Evolutionary conservation across 2,329 filamentous ascomycete genomes (phyloP), one percentile per base, ranked within the genome.

Genomic region (Trichoderma endophyticum): DNA sequence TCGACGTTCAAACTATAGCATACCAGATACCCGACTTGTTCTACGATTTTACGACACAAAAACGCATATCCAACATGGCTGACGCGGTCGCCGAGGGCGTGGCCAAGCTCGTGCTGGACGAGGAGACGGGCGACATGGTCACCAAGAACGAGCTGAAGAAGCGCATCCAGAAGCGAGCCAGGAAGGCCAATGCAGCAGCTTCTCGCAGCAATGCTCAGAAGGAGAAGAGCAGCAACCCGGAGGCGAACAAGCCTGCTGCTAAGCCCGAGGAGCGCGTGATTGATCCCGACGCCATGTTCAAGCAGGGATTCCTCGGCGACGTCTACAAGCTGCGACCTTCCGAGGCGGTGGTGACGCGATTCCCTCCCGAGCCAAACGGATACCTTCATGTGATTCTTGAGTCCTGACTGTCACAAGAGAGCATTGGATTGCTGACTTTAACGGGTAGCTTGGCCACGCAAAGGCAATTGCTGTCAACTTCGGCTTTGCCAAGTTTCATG

Each of bases 391-490:
- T 69, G 6, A n/a, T 14, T 18, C 6, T 26, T 1, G 7, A 4
- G 4, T n/a, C 21, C 24, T 9, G 24, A 7, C 2, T 69, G 66
- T 2, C 6, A 28, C 5, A 1, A n/a, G 12, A n/a, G n/a, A 7
- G 3, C n/a, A 5, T 14, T 12, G 6, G 6, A 12, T 57, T 3
- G 8, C 56, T 69, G 39, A 69, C 28, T 48, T 14, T 15, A 8
- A n/a, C 6, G 9, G 36, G 12, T 34, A 69, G 79, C 92, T 98
- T 76, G 95, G 95, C 24, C 96, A 98, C 80, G 93, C 92, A 75
- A 98, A 98, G 84, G 95, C 96, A 26, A 98, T 98, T 80, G 92
- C 94, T 0, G 90, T 98, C 81, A 98, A 98, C 83, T 98, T 98
- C 83, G 95, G 95, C 7, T 98, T 98, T 80, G 95, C 96, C 15